Percentiles rank a stretch among this genome's conserved stretches.
Conservation (phyloP, 139 green algal species). For the Picochlorum sp. region DNA sequence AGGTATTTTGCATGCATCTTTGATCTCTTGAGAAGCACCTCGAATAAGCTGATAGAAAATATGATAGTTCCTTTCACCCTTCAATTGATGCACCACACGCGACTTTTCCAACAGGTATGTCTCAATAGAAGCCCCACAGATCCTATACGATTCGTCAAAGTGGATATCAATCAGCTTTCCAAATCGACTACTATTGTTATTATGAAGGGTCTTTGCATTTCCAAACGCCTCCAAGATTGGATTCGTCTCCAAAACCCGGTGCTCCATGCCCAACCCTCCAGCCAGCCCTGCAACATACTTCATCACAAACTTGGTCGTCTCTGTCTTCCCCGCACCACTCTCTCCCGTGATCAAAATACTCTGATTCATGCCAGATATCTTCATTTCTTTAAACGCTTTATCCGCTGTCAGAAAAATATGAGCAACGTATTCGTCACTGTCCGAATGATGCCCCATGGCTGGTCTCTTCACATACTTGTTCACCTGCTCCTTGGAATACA, state of each 20-base stretch:
- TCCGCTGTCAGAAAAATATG: constrained; percentile 78
- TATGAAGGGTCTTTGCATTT: constrained; percentile 90
- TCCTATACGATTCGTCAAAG: constrained; percentile 58
- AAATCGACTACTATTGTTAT: constrained; percentile 89
- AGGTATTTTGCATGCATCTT: constrained; percentile 8
- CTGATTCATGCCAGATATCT: constrained; percentile 27
- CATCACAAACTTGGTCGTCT: constrained; percentile 95
- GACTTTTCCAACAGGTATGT: constrained; percentile 92
- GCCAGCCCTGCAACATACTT: constrained; percentile 73
- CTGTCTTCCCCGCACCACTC: constrained; percentile 83
- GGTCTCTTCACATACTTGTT: constrained; percentile 46
- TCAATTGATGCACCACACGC: constrained; percentile 42
- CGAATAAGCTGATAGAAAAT: constrained; percentile 88
- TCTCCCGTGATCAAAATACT: constrained; percentile 62
- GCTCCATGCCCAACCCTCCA: constrained; percentile 50
- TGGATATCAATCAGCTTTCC: constrained; percentile 86
- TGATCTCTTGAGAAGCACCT: constrained; percentile 49
- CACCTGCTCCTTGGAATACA: constrained; percentile 64
- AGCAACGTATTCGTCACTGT: constrained; percentile 24
- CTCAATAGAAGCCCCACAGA: constrained; percentile 63
- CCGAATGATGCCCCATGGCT: background rate
- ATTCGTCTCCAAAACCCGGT: constrained; percentile 74
- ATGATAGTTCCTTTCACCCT: constrained; percentile 81
- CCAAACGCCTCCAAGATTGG: constrained; percentile 91
- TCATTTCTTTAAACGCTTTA: constrained; percentile 55